Conservation (phyloP, 768 basidiomycete genomes). For the Heimioporus sp. region DNA sequence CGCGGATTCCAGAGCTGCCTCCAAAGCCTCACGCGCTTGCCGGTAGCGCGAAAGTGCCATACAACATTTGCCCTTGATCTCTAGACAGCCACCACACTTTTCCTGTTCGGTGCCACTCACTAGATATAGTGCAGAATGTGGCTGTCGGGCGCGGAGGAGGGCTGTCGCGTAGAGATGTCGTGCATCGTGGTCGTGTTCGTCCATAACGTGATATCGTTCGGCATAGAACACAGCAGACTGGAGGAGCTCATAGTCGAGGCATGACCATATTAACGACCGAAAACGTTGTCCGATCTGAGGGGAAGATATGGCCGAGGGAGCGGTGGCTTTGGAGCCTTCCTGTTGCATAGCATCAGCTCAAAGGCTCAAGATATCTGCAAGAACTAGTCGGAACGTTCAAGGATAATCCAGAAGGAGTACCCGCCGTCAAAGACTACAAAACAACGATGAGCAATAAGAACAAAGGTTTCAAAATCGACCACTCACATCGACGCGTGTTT, state of each 20-base stretch:
- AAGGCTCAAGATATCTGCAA: conserved; percentile 28
- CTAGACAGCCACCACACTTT: conserved; percentile 71
- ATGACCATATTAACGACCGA: conserved; percentile 75
- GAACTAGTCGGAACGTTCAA: conserved; percentile 17
- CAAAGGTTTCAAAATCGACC: conserved; percentile 20
- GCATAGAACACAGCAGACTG: conserved; percentile 87
- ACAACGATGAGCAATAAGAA: conserved; percentile 6
- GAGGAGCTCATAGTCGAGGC: conserved; percentile 76
- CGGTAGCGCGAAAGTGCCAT: conserved; percentile 68
- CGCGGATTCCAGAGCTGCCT: conserved; percentile 54
- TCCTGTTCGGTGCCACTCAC: conserved; percentile 61
- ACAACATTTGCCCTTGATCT: conserved; percentile 79
- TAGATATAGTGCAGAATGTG: conserved; percentile 70
- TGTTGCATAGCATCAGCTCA: conserved; percentile 52
- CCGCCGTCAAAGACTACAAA: conserved; percentile 9
- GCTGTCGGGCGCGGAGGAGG: conserved; percentile 66
- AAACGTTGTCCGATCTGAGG: conserved; percentile 67
- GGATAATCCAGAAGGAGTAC: conserved; percentile 4
- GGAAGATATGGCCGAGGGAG: conserved; percentile 40
- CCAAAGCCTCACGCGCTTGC: conserved; percentile 72
- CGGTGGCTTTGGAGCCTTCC: conserved; percentile 38
- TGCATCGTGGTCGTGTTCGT: conserved; percentile 72
- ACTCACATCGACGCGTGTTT: conserved; percentile 20
- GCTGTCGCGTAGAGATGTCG: conserved; percentile 82
- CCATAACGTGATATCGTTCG: conserved; percentile 76